Base-by-base conservation (phyloP, 768 basidiomycete species). In the Leccinum disarticulatum region DNA sequence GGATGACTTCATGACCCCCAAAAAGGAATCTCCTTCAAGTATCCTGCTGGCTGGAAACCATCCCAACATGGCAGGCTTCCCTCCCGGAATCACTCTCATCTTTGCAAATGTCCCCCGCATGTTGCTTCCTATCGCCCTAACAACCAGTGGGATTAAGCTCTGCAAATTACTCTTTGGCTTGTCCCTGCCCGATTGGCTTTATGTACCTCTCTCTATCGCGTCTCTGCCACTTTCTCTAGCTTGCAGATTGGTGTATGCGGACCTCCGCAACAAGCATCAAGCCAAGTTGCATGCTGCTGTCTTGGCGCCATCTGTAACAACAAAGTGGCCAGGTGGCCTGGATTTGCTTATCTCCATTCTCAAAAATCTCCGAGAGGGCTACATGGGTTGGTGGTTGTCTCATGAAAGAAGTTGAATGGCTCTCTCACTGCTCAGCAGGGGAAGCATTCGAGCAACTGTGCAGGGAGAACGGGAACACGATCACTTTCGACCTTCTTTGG, bases 401-500 rank as follows among this genome's bases (percentile, higher is more conserved):
- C 30, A 48, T 52, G 48, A 30, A 38, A 17, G n/a, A 2, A 25
- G 7, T 41, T 49, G 8, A 17, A 61, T 43, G 13, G 5, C 35
- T 28, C 22, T 27, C 56, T 53, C 14, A 60, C 51, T 7, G 17
- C 43, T 36, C 10, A 6, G 48, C 52, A 79, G 78, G 73, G 6
- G 71, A 76, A 38, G 56, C 62, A 4, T 17, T 75, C 28, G 62
- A 64, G 13, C 59, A 70, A 33, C 64, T 62, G 22, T 62, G 64
- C 6, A 62, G 66, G 50, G 48, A 60, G 17, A 66, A 71, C 31
- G 79, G 79, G 2, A 64, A 71, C 33, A 71, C 72, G 4, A 63
- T 76, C 56, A 75, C 71, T 41, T 33, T 76, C 10, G 66, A 67
- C 13, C 60, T 77, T 6, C 66, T 82, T 35, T 79, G 74, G 57